A percentile compares a stretch with the other conserved stretches of the same genome.
Evolutionary conservation across 164 flowering plant species (phyloP).

Genomic region (grape (Vitis vinifera)): DNA sequence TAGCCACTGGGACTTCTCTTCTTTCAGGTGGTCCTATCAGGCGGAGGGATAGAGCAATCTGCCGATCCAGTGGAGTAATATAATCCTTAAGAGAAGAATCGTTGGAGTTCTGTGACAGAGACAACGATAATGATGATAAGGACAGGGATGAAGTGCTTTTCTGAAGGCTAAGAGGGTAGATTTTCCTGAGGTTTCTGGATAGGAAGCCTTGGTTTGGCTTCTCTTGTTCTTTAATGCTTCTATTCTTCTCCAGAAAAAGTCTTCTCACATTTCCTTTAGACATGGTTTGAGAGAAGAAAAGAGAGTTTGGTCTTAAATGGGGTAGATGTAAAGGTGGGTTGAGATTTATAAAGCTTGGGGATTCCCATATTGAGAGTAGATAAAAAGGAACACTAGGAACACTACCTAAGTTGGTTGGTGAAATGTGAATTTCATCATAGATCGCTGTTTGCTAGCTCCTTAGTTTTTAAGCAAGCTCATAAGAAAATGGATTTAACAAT

Average conservation of each 20-base stretch:
- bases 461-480: conserved; percentile 33
- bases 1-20: conserved; percentile 22
- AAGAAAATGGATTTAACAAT: not conserved
- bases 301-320: conserved; percentile 7
- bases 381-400: not conserved
- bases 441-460: conserved; percentile 4
- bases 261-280: conserved; percentile 46
- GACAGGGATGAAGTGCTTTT: conserved; percentile 60
- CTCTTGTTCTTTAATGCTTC: conserved; percentile 37
- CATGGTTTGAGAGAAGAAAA: conserved; percentile 30
- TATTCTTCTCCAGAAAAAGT: conserved; percentile 44
- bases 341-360: conserved; percentile 12
- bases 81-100: conserved; percentile 57
- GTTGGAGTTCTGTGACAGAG: conserved; percentile 62
- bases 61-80: conserved; percentile 29
- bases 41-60: conserved; percentile 32
- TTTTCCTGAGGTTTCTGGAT: conserved; percentile 66
- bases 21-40: conserved; percentile 27
- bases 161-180: conserved; percentile 72
- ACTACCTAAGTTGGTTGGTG: conserved; percentile 36
- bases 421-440: conserved; percentile 37
- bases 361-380: not conserved
- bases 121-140: conserved; percentile 55
- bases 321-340: conserved; percentile 16
- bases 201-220: conserved; percentile 39